A percentile compares a stretch with the other conserved stretches of the same genome.
Evolutionary conservation across 176 grass and related monocot species (phyloP).

Genomic region (barley (Hordeum vulgare)): MorexV3_pseudomolecules_assembly NC_058521.1:137411876-137412375

Average conservation of each 20-base stretch:
- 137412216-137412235: not conserved
- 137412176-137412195: not conserved
- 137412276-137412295: not conserved
- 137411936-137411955: constrained; percentile 50
- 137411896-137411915: constrained; percentile 37
- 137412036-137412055: constrained; percentile 22
- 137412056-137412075: constrained; percentile 30
- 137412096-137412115: constrained; percentile 50
- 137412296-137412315: not conserved
- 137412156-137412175: not conserved
- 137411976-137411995: not conserved
- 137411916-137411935: constrained; percentile 19
- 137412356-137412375: not conserved
- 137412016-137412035: constrained; percentile 21
- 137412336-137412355: not conserved
- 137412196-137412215: constrained; percentile 10
- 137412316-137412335: not conserved
- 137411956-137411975: constrained; percentile 30
- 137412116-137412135: constrained; percentile 53
- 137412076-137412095: constrained; percentile 80
- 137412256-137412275: not conserved
- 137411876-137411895: constrained; percentile 26
- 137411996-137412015: constrained; percentile 36
- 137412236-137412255: not conserved
- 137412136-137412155: constrained; percentile 41